These are phyloP conservation scores for Diplodia scrobiculata DNA, from an alignment of 2,329 filamentous ascomycete species.

Conservation along the genomic window DNA sequence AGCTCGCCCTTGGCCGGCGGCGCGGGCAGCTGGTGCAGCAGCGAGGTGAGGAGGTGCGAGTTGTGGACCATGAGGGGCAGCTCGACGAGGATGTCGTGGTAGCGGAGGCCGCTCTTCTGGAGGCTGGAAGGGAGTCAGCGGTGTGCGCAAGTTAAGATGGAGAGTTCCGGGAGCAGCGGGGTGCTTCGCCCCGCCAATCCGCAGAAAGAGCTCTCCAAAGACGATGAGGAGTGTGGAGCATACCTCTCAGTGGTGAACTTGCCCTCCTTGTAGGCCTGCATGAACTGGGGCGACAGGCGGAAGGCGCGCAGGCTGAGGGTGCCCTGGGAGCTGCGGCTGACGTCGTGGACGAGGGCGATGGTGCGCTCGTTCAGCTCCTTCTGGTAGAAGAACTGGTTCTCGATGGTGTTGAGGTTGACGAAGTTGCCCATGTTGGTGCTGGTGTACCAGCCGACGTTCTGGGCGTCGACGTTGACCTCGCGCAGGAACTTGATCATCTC, in stretches of 20 bases:
- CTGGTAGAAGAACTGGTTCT: slow-evolving; percentile 98
- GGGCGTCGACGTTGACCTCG: slow-evolving; percentile 97
- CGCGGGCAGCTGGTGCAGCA: slow-evolving; percentile 85
- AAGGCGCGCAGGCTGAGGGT: slow-evolving; percentile 87
- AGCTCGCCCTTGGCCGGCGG: slow-evolving; percentile 67
- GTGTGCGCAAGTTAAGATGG: not conserved
- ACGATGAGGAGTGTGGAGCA: slow-evolving; percentile 38
- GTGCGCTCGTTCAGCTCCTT: slow-evolving; percentile 84
- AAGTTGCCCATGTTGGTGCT: slow-evolving; percentile 99
- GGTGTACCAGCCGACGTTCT: slow-evolving; percentile 98
- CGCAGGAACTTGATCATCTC: slow-evolving; percentile 97
- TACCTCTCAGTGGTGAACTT: slow-evolving; percentile 98
- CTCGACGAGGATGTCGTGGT: slow-evolving; percentile 91
- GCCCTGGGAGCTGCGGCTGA: slow-evolving; percentile 91
- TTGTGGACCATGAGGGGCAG: slow-evolving; percentile 89
- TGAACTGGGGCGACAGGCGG: slow-evolving; percentile 82
- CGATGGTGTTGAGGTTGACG: slow-evolving; percentile 89
- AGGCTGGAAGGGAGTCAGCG: slow-evolving; percentile 59
- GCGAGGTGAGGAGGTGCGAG: slow-evolving; percentile 93
- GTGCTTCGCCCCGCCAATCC: not conserved
- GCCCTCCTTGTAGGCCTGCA: slow-evolving; percentile 89
- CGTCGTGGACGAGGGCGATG: slow-evolving; percentile 89
- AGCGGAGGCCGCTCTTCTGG: slow-evolving; percentile 89
- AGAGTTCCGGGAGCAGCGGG: not conserved
- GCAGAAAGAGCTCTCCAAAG: not conserved